Percentiles rank a stretch among this genome's conserved stretches.
These are phyloP conservation scores for Arabidopsis lyrata DNA, from an alignment of 441 rosid genomes.

Conservation along the genomic window DNA sequence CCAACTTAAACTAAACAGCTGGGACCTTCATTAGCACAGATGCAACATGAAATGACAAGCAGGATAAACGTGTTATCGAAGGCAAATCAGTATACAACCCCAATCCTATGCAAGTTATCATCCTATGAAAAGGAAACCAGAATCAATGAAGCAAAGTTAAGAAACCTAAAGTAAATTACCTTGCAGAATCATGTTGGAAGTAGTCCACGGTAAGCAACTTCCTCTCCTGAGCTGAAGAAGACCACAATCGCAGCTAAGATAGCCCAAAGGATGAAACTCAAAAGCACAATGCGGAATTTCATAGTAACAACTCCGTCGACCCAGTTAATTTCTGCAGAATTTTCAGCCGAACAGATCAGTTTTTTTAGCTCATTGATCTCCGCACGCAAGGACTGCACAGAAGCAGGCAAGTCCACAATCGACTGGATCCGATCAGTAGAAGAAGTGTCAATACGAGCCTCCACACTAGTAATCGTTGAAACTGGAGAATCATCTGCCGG, in stretches of 20 bases:
- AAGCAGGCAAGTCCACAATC: constrained; percentile 26
- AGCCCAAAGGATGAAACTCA: constrained; percentile 40
- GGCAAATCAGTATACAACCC: constrained; percentile 16
- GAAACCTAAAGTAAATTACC: constrained; percentile 31
- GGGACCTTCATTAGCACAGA: constrained; percentile 17
- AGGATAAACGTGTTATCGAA: neutral
- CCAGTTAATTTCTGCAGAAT: constrained; percentile 31
- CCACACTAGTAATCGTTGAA: constrained; percentile 32
- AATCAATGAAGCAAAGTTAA: constrained; percentile 2
- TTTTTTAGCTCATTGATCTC: constrained; percentile 43
- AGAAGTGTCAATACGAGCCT: constrained; percentile 25
- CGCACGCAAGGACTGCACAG: constrained; percentile 34
- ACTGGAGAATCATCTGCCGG: constrained; percentile 32
- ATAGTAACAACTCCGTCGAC: constrained; percentile 19
- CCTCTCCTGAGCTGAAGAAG: constrained; percentile 32
- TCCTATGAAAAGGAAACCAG: constrained; percentile 20
- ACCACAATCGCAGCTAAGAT: constrained; percentile 36
- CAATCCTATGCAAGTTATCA: constrained; percentile 21
- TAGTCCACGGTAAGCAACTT: constrained; percentile 40
- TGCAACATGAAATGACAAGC: neutral
- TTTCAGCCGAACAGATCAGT: constrained; percentile 10
- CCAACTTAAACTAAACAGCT: neutral
- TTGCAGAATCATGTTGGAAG: constrained; percentile 34
- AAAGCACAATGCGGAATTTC: constrained; percentile 36
- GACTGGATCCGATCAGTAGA: constrained; percentile 35